phyloP scores from a whole-genome alignment of 176 grass and related monocot species.

The Echinochloa phyllopogon region DNA sequence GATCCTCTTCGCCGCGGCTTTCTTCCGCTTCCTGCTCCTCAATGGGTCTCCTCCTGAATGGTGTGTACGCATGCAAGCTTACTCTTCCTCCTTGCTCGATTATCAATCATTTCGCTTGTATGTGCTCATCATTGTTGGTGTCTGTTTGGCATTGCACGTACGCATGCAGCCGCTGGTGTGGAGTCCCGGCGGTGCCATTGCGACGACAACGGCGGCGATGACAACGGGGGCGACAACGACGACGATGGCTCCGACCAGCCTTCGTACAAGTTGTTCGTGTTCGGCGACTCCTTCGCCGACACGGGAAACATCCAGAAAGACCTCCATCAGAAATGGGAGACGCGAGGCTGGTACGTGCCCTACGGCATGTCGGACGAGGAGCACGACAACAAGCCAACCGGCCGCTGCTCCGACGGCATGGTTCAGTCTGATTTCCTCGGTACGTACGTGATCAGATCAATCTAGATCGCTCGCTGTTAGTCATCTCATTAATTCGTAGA shows the following conservation, averaged over 20 bases:
- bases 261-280: constrained; percentile 34
- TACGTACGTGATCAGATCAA: not conserved
- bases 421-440: constrained; percentile 42
- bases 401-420: constrained; percentile 49
- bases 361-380: constrained; percentile 8
- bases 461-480: no score
- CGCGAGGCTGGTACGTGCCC: constrained; percentile 34
- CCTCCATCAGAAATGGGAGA: not conserved
- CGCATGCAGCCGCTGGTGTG: not conserved
- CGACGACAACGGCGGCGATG: not conserved
- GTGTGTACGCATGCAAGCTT: not conserved
- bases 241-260: not conserved
- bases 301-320: constrained; percentile 1
- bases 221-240: no score
- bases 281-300: constrained; percentile 32
- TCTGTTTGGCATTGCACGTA: not conserved
- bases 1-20: not conserved
- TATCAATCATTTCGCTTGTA: no score
- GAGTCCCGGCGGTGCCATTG: not conserved
- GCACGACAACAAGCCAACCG: not conserved
- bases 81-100: not conserved
- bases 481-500: no score
- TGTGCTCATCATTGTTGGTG: not conserved
- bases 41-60: not conserved
- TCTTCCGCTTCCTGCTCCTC: not conserved